phyloP scores from a whole-genome alignment of 208 protist genomes.

The Giardia duodenalis region DNA sequence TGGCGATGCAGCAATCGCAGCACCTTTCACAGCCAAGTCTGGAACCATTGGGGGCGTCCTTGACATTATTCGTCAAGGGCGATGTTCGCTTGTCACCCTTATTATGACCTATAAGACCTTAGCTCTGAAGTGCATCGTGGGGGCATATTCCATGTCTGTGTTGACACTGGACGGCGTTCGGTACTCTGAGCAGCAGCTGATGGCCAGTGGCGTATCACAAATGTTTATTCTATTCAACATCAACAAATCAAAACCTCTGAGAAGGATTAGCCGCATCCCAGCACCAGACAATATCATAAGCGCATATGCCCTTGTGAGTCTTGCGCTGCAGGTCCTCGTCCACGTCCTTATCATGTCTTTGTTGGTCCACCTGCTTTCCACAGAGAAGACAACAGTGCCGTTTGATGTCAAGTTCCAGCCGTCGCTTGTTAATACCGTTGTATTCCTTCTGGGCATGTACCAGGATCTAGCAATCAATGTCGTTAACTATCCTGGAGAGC shows the following conservation, averaged over 20 bases:
- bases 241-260: background rate
- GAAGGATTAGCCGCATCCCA: background rate
- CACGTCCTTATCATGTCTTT: background rate
- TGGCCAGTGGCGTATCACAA: background rate
- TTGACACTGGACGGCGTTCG: conserved; percentile 17
- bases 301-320: background rate
- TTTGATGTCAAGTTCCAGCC: background rate
- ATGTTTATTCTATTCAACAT: conserved; percentile 16
- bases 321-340: background rate
- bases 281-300: conserved; percentile 3
- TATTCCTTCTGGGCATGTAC: conserved; percentile 10
- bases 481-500: conserved; percentile 23
- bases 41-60: background rate
- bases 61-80: conserved; percentile 19
- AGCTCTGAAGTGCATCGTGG: conserved; percentile 12
- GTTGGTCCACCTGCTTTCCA: background rate
- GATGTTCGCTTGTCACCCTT: conserved; percentile 19
- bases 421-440: background rate
- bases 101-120: conserved; percentile 22
- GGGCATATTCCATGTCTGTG: conserved; percentile 25
- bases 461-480: background rate
- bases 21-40: conserved; percentile 24
- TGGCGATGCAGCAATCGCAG: conserved; percentile 24
- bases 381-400: background rate
- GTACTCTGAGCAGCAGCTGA: background rate